Base-by-base conservation (phyloP, 202 grass and related monocot species). In the Carex sylvatica region DNA sequence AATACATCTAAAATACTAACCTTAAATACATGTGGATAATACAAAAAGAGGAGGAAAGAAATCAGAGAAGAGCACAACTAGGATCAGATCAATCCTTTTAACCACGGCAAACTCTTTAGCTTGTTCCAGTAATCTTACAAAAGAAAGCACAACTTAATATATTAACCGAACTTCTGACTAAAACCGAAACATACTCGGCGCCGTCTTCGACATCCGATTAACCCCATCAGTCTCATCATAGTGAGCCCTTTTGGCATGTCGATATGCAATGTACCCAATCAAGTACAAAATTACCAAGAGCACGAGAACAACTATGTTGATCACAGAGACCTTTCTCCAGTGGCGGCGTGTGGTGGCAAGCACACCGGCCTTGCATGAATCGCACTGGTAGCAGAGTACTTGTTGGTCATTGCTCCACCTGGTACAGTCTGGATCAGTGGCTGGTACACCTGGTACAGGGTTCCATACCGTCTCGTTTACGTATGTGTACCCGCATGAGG, bases 361-460 rank as follows among this genome's bases (percentile, higher is more conserved):
- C 6, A 85, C 51, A 6, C 84, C 62, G 6, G 84, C 84, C 74
- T 80, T 85, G 73, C 84, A 85, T 31, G 84, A 85, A 56, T 85
- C 74, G 9, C 84, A 85, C 44, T 85, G 42, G 74, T 79, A 85
- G 73, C 84, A 85, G 4, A 85, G 46, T 7, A 65, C 74, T 47
- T 80, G 84, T 59, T 85, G 84, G 52, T 85, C 84, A 4, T 85
- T 85, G 84, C 84, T 85, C 84, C 84, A 85, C 47, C 44, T 78
- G n/a, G 11, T 44, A 59, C 84, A 85, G 74, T 85, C 84, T 9
- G 59, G 62, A 66, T 85, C 62, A 0, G 58, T 71, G 1, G 65
- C 64, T 18, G 53, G 33, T 79, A 85, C 65, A 26, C 84, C 84
- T 5, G 84, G 73, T 70, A 24, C 74, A 5, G 74, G 14, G 8